Evolutionary conservation across 2,329 filamentous ascomycete genomes (phyloP).

Genomic region (Aspergillus latus): DNA sequence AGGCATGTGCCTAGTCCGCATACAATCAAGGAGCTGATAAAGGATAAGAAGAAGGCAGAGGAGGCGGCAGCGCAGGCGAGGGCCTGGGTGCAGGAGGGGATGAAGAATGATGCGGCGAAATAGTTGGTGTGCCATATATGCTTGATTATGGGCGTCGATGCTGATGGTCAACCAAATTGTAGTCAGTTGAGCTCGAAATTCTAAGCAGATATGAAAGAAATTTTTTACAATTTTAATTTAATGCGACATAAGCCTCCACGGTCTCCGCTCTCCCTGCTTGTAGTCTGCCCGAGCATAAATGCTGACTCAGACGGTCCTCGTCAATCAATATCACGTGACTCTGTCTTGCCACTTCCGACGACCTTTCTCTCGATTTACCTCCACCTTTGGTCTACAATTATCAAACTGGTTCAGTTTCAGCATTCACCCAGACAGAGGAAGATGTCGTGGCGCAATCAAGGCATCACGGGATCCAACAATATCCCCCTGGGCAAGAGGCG

Average conservation of each 20-base stretch:
- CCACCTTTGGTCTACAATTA: conserved; percentile 5
- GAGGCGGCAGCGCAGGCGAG: conserved; percentile 54
- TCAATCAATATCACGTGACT: conserved; percentile 13
- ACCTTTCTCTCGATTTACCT: background rate
- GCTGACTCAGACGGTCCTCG: background rate
- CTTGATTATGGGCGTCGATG: background rate
- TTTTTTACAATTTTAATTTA: too few relatives aligned
- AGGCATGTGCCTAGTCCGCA: conserved; percentile 68
- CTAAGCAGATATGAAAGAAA: too few relatives aligned
- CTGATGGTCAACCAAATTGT: background rate
- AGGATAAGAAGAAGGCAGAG: conserved; percentile 59
- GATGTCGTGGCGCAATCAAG: conserved; percentile 68
- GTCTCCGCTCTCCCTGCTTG: background rate
- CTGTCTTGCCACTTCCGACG: conserved; percentile 4
- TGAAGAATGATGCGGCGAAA: conserved; percentile 61
- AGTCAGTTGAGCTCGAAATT: background rate
- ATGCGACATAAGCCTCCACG: too few relatives aligned
- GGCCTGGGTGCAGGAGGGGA: conserved; percentile 67
- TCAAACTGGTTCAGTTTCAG: conserved; percentile 12
- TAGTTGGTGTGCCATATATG: conserved; percentile 15
- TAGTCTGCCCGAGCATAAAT: background rate
- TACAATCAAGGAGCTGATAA: conserved; percentile 59
- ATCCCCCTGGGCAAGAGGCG: conserved; percentile 87
- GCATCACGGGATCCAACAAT: conserved; percentile 97
- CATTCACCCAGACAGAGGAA: conserved; percentile 7